These are phyloP conservation scores for Eucalyptus viminalis DNA, from an alignment of 345 rosid genomes.

Conservation along the genomic window DNA sequence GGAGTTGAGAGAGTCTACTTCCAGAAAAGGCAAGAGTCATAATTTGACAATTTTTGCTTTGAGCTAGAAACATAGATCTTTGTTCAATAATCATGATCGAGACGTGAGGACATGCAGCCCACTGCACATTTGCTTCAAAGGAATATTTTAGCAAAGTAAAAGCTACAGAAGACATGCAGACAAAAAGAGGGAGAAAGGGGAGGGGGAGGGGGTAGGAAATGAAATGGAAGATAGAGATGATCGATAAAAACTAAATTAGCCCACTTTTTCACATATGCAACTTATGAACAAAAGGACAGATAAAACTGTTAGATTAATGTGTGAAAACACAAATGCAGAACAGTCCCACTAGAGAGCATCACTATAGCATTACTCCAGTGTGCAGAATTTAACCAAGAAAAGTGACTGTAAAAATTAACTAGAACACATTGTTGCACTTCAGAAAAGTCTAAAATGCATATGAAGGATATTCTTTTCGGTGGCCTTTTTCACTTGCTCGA, in stretches of 20 bases:
- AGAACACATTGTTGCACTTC: background rate
- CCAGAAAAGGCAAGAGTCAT: background rate
- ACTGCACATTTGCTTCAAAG: background rate
- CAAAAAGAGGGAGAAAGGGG: background rate
- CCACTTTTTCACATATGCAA: background rate
- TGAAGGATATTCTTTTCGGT: slow-evolving; percentile 96
- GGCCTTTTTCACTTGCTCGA: slow-evolving; percentile 98
- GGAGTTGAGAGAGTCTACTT: background rate
- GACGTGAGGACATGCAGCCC: background rate
- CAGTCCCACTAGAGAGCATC: background rate
- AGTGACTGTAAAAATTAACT: background rate
- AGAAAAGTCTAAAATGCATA: background rate
- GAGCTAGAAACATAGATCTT: background rate
- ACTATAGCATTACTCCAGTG: background rate
- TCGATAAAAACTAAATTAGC: background rate
- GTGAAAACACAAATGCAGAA: background rate
- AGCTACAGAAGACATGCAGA: background rate
- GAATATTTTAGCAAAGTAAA: background rate
- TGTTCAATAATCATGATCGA: background rate
- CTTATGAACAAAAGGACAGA: background rate
- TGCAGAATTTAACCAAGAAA: background rate
- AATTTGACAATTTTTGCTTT: background rate
- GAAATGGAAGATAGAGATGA: background rate
- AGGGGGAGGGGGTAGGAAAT: background rate
- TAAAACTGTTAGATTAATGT: background rate